Evolutionary conservation across 768 basidiomycete species (phyloP).

Genomic region (Boletus coccyginus): DNA sequence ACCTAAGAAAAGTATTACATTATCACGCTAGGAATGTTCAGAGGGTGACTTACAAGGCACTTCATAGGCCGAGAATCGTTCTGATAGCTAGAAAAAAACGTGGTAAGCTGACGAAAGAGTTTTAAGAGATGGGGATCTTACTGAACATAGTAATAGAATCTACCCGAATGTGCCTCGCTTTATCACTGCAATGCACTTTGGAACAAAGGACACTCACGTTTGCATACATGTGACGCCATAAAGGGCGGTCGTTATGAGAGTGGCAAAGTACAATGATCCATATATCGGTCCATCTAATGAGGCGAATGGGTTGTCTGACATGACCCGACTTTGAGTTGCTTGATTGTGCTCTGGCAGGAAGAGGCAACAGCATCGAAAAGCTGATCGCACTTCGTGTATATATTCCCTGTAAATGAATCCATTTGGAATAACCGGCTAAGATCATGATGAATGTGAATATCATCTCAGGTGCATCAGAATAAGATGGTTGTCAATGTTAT

Average conservation of each 20-base stretch:
- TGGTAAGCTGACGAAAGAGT: background rate
- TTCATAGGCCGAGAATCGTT: conserved; percentile 2
- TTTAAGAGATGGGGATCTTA: background rate
- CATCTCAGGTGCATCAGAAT: too few relatives aligned
- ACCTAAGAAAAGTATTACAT: background rate
- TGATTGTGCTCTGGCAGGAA: background rate
- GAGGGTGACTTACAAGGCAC: background rate
- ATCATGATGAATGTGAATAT: too few relatives aligned
- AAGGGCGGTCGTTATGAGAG: background rate
- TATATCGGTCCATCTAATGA: background rate
- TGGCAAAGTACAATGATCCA: background rate
- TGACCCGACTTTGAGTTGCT: background rate
- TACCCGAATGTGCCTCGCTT: background rate
- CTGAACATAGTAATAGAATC: conserved; percentile 13
- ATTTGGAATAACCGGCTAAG: too few relatives aligned
- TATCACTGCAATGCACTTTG: background rate
- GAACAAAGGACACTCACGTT: background rate
- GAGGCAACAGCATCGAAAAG: rapidly evolving
- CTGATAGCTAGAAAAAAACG: background rate
- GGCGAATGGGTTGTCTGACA: background rate
- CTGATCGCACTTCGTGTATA: too few relatives aligned
- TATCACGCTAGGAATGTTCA: background rate
- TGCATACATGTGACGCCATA: conserved; percentile 11
- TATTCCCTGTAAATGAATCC: too few relatives aligned
- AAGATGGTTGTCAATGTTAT: too few relatives aligned